These are phyloP conservation scores for Fraxinus pennsylvanica DNA, from an alignment of 257 asterid genomes.

Conservation along the genomic window DNA sequence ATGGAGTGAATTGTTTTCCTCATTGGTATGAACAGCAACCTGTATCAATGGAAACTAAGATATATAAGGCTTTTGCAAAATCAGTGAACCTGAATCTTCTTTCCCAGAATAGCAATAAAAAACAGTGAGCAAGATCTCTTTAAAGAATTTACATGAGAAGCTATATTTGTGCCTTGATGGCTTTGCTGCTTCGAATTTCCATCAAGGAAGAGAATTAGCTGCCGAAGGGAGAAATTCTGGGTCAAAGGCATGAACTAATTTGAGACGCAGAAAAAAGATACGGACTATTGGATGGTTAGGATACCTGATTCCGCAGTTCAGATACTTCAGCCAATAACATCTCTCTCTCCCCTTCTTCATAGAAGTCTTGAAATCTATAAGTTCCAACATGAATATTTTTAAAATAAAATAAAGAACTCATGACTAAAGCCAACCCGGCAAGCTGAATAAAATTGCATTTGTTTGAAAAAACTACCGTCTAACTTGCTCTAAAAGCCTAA, in stretches of 20 bases:
- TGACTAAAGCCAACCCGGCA: neutral
- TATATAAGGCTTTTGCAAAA: constrained; percentile 22
- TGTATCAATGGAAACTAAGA: constrained; percentile 34
- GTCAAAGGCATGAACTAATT: constrained; percentile 12
- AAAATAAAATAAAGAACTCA: neutral
- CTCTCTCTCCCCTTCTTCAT: constrained; percentile 96
- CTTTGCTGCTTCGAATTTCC: constrained; percentile 59
- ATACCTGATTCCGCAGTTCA: constrained; percentile 83
- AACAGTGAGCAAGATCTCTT: constrained; percentile 17
- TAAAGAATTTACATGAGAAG: constrained; percentile 37
- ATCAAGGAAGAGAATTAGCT: constrained; percentile 61
- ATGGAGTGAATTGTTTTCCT: constrained; percentile 46
- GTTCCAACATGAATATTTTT: constrained; percentile 15
- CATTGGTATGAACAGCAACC: constrained; percentile 37
- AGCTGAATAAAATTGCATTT: neutral
- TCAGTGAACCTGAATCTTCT: constrained; percentile 7
- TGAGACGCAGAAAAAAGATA: constrained; percentile 14
- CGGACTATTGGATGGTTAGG: constrained; percentile 10
- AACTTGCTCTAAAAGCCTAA: constrained; percentile 84
- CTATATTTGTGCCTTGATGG: constrained; percentile 40
- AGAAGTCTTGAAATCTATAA: constrained; percentile 83
- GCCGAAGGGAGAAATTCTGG: constrained; percentile 27
- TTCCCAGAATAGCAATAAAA: neutral
- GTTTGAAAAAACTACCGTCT: constrained; percentile 48
- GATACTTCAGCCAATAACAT: constrained; percentile 73